Percentiles rank a stretch among this genome's conserved stretches.
Evolutionary conservation across 805 yeast species (phyloP).

Genomic region (Priceomyces melissophilus): DNA sequence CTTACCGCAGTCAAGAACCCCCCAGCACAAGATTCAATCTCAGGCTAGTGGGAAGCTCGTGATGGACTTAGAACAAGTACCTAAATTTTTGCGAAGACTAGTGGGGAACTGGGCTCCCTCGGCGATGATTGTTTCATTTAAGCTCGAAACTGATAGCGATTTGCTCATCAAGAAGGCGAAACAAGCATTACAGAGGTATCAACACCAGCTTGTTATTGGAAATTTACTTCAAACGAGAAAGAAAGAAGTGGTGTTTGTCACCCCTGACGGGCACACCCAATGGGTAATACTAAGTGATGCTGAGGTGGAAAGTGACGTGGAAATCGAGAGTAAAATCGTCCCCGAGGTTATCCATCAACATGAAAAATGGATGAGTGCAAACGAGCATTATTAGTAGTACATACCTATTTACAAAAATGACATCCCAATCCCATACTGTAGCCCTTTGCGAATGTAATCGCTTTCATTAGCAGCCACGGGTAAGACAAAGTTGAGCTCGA

Average conservation of each 20-base stretch:
- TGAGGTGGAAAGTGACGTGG: slow-evolving; percentile 41
- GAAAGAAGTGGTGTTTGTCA: slow-evolving; percentile 81
- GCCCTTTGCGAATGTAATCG: slow-evolving; percentile 49
- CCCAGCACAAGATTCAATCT: slow-evolving; percentile 94
- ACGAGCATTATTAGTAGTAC: not conserved
- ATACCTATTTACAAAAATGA: slow-evolving; percentile 42
- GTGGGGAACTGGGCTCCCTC: slow-evolving; percentile 94
- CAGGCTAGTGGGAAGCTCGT: slow-evolving; percentile 72
- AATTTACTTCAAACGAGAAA: slow-evolving; percentile 87
- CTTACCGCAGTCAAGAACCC: slow-evolving; percentile 77
- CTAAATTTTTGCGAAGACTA: slow-evolving; percentile 82
- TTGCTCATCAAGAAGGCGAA: slow-evolving; percentile 73
- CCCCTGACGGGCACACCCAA: slow-evolving; percentile 34
- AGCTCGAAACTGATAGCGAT: slow-evolving; percentile 79
- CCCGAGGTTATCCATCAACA: slow-evolving; percentile 74
- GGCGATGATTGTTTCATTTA: slow-evolving; percentile 92
- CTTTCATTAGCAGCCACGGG: slow-evolving; percentile 45
- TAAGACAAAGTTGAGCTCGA: slow-evolving; percentile 53
- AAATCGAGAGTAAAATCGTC: slow-evolving; percentile 76
- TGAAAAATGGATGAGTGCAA: slow-evolving; percentile 49
- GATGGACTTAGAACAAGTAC: slow-evolving; percentile 91
- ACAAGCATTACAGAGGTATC: slow-evolving; percentile 78
- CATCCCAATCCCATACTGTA: slow-evolving; percentile 60
- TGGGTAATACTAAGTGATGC: slow-evolving; percentile 53
- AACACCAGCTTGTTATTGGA: slow-evolving; percentile 93